Evolutionary conservation across 164 flowering plant genomes (phyloP), one percentile per base, ranked within the genome.

Genomic region (Chimonanthus praecox): DNA sequence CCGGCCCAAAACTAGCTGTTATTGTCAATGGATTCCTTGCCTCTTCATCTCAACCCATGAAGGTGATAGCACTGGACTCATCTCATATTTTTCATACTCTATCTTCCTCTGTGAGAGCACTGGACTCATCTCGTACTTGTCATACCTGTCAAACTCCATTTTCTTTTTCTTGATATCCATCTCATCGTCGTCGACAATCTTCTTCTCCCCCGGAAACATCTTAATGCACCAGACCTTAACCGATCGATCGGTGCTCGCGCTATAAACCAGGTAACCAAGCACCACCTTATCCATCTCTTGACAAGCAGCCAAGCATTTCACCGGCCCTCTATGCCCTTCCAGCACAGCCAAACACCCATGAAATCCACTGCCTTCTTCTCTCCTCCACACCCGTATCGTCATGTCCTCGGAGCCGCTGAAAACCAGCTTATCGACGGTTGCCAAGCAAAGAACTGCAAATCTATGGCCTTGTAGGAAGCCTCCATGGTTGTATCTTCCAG

Each of bases 11-110:
- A 33, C 33, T 33, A 33, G 33, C 33, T 33, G 33, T 54, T 1
- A 54, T 54, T 54, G 3, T 63, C 45, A 47, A 47, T 45, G 49
- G 0, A 60, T 75, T 47, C 75, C 82, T 69, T 83, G 90, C 44
- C 83, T 82, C 80, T 88, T 88, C 81, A 70, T 88, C 81, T 86
- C 84, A 3, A 88, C 94, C 94, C 94, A 90, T 10, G 89, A 87
- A 54, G 94, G 94, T n/a, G 94, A 90, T 70, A 90, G 74, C 49
- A 88, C 89, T 0, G 94, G 94, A 71, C 87, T 86, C 77, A 73
- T 78, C 67, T 81, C 82, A 61, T 74, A 75, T 43, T 78, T 74
- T 48, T 64, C 21, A 4, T 47, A 16, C 4, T 62, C 73, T 60
- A 63, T 20, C 76, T 73, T 75, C 68, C 47, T 64, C 54, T 49